A percentile compares a stretch with the other conserved stretches of the same genome.
Evolutionary conservation across 768 basidiomycete genomes (phyloP).

Genomic region (Tylopilus plumbeoviolaceoides): DNA sequence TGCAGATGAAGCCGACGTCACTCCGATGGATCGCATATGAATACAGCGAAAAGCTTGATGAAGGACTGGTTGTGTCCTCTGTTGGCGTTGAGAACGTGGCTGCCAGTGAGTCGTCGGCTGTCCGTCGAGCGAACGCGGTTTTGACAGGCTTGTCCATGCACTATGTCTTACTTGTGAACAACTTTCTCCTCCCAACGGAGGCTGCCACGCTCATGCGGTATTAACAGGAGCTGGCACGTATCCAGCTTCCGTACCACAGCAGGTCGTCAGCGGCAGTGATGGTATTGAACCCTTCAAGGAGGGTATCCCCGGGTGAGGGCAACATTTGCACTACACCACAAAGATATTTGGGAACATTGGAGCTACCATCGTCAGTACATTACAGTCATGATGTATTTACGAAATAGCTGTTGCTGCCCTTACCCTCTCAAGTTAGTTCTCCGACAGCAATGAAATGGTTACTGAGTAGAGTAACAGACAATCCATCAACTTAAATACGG

Average conservation of each 20-base stretch:
- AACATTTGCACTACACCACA: no score
- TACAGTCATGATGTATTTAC: no score
- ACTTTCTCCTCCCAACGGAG: conserved; percentile 48
- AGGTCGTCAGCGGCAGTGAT: neutral
- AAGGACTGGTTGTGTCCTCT: conserved; percentile 49
- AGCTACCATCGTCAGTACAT: no score
- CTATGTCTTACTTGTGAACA: conserved; percentile 52
- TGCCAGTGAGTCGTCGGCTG: conserved; percentile 42
- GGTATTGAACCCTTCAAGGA: no score
- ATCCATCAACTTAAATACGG: no score
- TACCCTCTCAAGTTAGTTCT: no score
- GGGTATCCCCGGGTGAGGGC: no score
- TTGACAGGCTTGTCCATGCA: neutral
- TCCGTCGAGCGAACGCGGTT: neutral
- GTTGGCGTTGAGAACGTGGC: conserved; percentile 59
- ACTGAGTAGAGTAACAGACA: no score
- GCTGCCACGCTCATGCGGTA: conserved; percentile 47
- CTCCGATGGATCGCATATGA: conserved; percentile 9
- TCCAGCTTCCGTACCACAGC: conserved; percentile 35
- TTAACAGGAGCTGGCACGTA: conserved; percentile 51
- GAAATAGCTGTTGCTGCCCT: no score
- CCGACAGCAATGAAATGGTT: no score
- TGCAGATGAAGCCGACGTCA: conserved; percentile 3
- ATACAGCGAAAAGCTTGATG: conserved; percentile 24
- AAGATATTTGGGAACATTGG: no score